phyloP scores from a whole-genome alignment of 257 asterid species.

The Petunia secreta region DNA sequence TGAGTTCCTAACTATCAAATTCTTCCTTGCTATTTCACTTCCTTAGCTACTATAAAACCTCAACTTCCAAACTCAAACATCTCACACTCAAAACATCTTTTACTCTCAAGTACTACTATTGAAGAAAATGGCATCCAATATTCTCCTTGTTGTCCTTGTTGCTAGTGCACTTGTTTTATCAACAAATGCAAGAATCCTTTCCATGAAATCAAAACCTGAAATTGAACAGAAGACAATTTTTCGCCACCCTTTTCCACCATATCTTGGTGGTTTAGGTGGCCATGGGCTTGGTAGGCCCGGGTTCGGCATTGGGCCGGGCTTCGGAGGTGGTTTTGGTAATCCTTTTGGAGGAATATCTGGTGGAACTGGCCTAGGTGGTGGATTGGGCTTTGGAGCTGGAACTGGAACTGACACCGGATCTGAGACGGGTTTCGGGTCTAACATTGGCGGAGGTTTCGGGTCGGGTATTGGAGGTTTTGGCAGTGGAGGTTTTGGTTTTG shows the following conservation, averaged over 20 bases:
- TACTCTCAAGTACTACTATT: background rate
- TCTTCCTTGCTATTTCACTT: background rate
- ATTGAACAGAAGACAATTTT: conserved; percentile 30
- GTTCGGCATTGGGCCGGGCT: conserved; percentile 16
- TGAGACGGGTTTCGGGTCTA: background rate
- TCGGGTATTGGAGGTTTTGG: background rate
- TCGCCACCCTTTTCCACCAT: conserved; percentile 39
- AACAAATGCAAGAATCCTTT: conserved; percentile 20
- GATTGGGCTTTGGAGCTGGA: conserved; percentile 14
- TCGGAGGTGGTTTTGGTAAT: conserved; percentile 4
- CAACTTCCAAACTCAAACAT: conserved; percentile 13
- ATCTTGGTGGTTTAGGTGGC: background rate
- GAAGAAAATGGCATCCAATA: conserved; percentile 25
- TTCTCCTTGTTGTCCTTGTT: conserved; percentile 27
- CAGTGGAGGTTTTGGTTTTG: background rate
- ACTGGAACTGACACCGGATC: background rate
- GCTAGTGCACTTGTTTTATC: conserved; percentile 22
- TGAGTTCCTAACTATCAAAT: conserved; percentile 22
- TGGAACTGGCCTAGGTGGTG: conserved; percentile 20
- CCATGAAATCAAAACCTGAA: background rate
- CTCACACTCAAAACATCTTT: conserved; percentile 9
- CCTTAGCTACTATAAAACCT: conserved; percentile 19
- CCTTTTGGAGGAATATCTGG: conserved; percentile 24
- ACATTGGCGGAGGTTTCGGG: background rate
- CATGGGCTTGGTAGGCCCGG: conserved; percentile 20